Base-by-base conservation (phyloP, 2,329 filamentous ascomycete genomes). In the Ceratocystis harringtonii region DNA sequence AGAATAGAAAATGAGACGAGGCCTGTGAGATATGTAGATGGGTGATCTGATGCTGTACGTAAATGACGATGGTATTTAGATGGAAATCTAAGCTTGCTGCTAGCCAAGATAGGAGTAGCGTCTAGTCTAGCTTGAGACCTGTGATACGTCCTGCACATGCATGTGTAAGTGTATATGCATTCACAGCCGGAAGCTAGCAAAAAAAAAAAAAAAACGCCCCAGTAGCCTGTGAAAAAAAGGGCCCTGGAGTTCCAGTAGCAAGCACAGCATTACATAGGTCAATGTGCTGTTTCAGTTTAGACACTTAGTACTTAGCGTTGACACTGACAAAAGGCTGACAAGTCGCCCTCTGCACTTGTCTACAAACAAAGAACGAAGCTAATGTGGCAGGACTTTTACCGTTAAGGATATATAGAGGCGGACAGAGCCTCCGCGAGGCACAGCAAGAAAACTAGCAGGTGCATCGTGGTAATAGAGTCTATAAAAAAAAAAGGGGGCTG, bases 101-200 rank as follows among this genome's bases (percentile, higher is more conserved):
- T 58, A 58, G 30, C 55, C 55, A 32, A 58, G 10, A 17, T 36
- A n/a, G 28, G 55, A 36, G 55, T 58, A 58, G 55, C 55, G 55
- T 19, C 55, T 7, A n/a, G n/a, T 28, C 55, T 32, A 58, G 55
- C 55, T n/a, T 25, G 55, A 58, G 55, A 58, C 55, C 55, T 58
- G 55, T 36, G 28, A 36, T 58, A 58, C 48, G 6, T 8, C 5
- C 8, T 19, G 48, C 22, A 52, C 25, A 30, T 57, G 28, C 12
- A 28, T 55, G 22, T 55, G 19, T 55, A 25, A 25, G 19, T 58
- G n/a, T n/a, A 58, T 17, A 36, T 36, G 28, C 55, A 58, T 58
- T 57, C 12, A 28, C 1, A 32, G 19, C 28, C 52, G 22, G 52
- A 57, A 57, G 52, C 52, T 30, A 57, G 45, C n/a, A 52, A 10